phyloP scores from a whole-genome alignment of 176 grass and related monocot genomes.

The Oryza meridionalis region DNA sequence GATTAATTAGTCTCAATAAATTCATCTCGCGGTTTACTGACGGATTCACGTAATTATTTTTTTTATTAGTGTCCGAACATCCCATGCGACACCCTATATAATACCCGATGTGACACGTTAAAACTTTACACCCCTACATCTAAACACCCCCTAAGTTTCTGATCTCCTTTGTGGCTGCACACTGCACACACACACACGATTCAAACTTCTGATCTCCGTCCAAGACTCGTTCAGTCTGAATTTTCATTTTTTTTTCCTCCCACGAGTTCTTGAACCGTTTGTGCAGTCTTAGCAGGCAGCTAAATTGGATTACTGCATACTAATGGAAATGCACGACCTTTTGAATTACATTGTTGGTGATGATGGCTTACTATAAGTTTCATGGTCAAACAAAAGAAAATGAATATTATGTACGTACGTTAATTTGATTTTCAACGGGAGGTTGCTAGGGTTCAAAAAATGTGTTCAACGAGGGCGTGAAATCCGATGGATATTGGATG shows the following conservation, averaged over 20 bases:
- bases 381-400: slow-evolving; percentile 37
- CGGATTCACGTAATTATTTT: no score
- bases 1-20: no score
- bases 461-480: slow-evolving; percentile 22
- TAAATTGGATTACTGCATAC: neutral
- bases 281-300: neutral
- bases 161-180: neutral
- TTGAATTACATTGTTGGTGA: slow-evolving; percentile 7
- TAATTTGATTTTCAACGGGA: neutral
- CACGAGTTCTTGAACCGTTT: neutral
- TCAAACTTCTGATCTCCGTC: neutral
- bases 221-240: slow-evolving; percentile 32
- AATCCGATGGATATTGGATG: neutral
- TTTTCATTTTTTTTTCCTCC: neutral
- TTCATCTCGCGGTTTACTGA: no score
- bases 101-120: no score
- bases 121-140: no score
- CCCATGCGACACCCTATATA: no score
- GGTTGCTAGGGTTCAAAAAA: neutral
- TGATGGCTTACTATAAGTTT: neutral
- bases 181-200: neutral
- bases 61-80: no score
- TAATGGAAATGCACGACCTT: slow-evolving; percentile 1
- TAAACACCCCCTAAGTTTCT: neutral
- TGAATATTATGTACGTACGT: neutral